Evolutionary conservation across 805 yeast genomes (phyloP).

Genomic region (Sugiyamaella qingdaonensis): DNA sequence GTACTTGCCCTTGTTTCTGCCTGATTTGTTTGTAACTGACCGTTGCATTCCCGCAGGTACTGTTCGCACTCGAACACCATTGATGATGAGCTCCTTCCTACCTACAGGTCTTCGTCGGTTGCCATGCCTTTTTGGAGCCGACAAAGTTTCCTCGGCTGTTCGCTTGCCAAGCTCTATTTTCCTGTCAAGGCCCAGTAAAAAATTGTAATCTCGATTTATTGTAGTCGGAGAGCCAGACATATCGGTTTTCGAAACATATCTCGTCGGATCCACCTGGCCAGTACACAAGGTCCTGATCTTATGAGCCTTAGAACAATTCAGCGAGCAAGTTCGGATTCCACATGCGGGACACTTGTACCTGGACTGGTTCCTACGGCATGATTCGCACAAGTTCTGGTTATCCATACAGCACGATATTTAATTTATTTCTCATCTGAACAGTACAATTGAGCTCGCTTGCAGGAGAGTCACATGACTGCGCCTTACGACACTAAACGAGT

Average conservation of each 20-base stretch:
- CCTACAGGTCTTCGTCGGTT: slow-evolving; percentile 19
- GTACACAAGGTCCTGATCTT: slow-evolving; percentile 59
- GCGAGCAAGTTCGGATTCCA: slow-evolving; percentile 57
- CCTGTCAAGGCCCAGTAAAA: slow-evolving; percentile 57
- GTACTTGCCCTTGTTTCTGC: slow-evolving; percentile 63
- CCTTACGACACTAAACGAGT: neutral
- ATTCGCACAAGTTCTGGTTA: slow-evolving; percentile 35
- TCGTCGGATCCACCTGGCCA: slow-evolving; percentile 60
- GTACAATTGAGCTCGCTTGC: neutral
- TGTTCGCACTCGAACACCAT: slow-evolving; percentile 62
- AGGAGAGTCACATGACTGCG: neutral
- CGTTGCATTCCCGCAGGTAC: slow-evolving; percentile 76
- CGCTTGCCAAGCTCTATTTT: slow-evolving; percentile 51
- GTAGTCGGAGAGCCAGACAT: slow-evolving; percentile 40
- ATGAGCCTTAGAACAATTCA: slow-evolving; percentile 68
- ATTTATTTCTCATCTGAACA: no score
- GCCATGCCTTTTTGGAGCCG: slow-evolving; percentile 13
- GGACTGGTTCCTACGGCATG: slow-evolving; percentile 41
- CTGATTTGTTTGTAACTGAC: slow-evolving; percentile 57
- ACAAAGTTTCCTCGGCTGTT: slow-evolving; percentile 35
- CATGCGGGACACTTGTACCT: slow-evolving; percentile 86
- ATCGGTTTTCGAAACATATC: slow-evolving; percentile 48
- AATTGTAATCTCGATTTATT: slow-evolving; percentile 81
- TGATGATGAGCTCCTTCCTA: slow-evolving; percentile 34
- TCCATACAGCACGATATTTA: no score